Evolutionary conservation across 495 filamentous ascomycete species (phyloP).

Genomic region (Neurospora sp.): DNA sequence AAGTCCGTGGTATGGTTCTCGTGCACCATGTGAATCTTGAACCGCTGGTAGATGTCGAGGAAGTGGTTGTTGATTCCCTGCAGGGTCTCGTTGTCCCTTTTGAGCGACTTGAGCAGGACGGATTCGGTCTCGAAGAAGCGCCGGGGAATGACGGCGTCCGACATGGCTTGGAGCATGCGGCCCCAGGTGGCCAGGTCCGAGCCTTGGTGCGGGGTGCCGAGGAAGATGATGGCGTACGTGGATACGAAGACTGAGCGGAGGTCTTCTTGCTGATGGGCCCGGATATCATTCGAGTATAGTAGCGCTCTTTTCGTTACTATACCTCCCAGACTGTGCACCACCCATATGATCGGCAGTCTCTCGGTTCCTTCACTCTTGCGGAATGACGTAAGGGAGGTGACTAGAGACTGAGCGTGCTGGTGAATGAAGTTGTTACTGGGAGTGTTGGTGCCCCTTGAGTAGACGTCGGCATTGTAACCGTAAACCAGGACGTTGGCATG

Average conservation of each 20-base stretch:
- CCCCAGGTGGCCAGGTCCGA: slow-evolving; percentile 72
- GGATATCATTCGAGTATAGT: slow-evolving; percentile 51
- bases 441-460: slow-evolving; percentile 33
- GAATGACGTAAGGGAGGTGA: slow-evolving; percentile 44
- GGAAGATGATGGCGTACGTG: slow-evolving; percentile 75
- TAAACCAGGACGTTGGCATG: slow-evolving; percentile 68
- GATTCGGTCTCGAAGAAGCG: slow-evolving; percentile 61
- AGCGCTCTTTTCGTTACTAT: slow-evolving; percentile 63
- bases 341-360: slow-evolving; percentile 70
- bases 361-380: slow-evolving; percentile 46
- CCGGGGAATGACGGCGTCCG: slow-evolving; percentile 57
- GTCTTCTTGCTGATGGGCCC: slow-evolving; percentile 57
- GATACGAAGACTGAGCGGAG: slow-evolving; percentile 72
- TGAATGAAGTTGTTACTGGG: slow-evolving; percentile 63
- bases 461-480: slow-evolving; percentile 77
- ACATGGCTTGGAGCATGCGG: slow-evolving; percentile 61
- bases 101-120: slow-evolving; percentile 60
- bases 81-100: slow-evolving; percentile 68
- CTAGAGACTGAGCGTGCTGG: slow-evolving; percentile 75
- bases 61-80: slow-evolving; percentile 75
- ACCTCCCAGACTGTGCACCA: slow-evolving; percentile 76
- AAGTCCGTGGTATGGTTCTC: slow-evolving; percentile 60
- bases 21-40: slow-evolving; percentile 58
- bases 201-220: slow-evolving; percentile 81
- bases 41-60: slow-evolving; percentile 58